These are phyloP conservation scores for Periconia sp. DNA, from an alignment of 2,329 filamentous ascomycete genomes.

Conservation along the genomic window DNA sequence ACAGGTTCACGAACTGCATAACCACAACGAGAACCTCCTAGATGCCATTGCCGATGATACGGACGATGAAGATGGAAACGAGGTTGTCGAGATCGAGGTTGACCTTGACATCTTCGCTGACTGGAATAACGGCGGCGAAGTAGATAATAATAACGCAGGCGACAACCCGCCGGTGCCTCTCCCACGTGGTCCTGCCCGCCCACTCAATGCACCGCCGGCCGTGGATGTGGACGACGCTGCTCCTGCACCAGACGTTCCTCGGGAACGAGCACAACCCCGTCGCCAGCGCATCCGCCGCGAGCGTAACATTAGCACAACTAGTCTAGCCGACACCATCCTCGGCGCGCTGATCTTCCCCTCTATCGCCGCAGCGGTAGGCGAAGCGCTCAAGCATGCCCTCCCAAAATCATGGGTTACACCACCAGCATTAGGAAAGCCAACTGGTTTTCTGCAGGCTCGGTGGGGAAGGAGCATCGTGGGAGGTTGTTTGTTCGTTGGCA, in stretches of 20 bases:
- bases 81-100: constrained; percentile 52
- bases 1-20: constrained; percentile 18
- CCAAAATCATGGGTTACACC: constrained; percentile 69
- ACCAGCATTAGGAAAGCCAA: constrained; percentile 51
- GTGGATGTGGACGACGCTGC: constrained; percentile 37
- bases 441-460: constrained; percentile 76
- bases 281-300: constrained; percentile 45
- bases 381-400: constrained; percentile 71
- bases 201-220: constrained; percentile 40
- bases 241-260: constrained; percentile 36
- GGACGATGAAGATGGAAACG: constrained; percentile 45
- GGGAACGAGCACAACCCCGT: constrained; percentile 24
- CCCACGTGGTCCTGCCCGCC: constrained; percentile 33
- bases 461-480: constrained; percentile 92
- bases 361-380: constrained; percentile 79
- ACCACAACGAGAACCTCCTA: constrained; percentile 14
- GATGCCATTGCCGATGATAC: constrained; percentile 23
- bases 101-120: constrained; percentile 54
- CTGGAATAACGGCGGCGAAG: constrained; percentile 43
- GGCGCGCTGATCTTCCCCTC: constrained; percentile 80
- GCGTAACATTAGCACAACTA: constrained; percentile 59
- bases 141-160: constrained; percentile 47
- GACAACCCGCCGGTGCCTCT: constrained; percentile 37
- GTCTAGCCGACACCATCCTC: constrained; percentile 65
- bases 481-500: constrained; percentile 84